phyloP scores from a whole-genome alignment of 257 asterid species.

The Craterostigma plantagineum region DNA sequence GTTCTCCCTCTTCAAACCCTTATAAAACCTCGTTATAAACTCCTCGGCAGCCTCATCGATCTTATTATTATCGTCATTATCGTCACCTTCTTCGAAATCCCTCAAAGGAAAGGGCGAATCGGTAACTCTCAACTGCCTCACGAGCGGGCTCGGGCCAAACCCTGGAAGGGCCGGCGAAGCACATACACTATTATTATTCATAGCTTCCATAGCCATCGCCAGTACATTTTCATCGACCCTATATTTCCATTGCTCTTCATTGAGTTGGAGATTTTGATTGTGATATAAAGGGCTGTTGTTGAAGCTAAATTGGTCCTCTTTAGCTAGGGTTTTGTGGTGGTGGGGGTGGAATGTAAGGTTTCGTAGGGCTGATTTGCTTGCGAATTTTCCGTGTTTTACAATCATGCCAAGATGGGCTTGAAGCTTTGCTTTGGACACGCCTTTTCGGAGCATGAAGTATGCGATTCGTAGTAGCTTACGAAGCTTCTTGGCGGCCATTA shows the following conservation, averaged over 20 bases:
- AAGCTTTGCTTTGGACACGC: not conserved
- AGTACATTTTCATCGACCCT: constrained; percentile 3
- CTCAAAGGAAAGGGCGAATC: constrained; percentile 38
- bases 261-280: constrained; percentile 14
- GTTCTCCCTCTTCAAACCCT: constrained; percentile 24
- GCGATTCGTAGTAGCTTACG: not conserved
- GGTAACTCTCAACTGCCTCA: constrained; percentile 38
- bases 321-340: constrained; percentile 2
- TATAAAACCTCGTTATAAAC: constrained; percentile 31
- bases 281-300: constrained; percentile 16
- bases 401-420: not conserved
- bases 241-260: constrained; percentile 11
- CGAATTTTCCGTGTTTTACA: not conserved
- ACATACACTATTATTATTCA: constrained; percentile 15
- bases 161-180: constrained; percentile 55
- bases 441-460: not conserved
- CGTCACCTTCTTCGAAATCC: constrained; percentile 15
- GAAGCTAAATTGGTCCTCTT: constrained; percentile 26
- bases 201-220: constrained; percentile 25
- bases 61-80: constrained; percentile 2
- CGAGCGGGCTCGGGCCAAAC: constrained; percentile 55
- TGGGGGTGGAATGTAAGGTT: constrained; percentile 5
- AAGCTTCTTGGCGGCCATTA: constrained; percentile 1
- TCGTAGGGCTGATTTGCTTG: not conserved
- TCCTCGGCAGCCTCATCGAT: constrained; percentile 42